Evolutionary conservation across 78 protist genomes (phyloP).

Genomic region (Cavenderia fasciculata): DNA sequence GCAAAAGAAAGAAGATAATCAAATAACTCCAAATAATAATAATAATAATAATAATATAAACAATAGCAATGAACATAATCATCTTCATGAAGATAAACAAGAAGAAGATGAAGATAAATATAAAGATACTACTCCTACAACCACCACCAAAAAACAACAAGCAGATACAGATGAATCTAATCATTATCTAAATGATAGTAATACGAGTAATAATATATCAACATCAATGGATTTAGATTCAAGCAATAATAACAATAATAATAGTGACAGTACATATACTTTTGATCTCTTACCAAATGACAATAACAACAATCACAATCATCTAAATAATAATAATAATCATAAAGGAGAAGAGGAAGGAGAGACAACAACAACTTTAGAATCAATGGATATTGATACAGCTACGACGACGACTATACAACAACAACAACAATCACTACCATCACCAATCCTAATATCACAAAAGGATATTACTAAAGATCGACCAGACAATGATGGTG

Average conservation of each 20-base stretch:
- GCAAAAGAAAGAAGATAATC: no score
- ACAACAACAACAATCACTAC: conserved; percentile 7
- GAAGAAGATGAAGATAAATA: not conserved
- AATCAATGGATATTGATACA: not conserved
- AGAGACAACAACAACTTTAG: not conserved
- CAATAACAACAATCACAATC: not conserved
- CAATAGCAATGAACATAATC: not conserved
- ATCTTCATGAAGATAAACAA: not conserved
- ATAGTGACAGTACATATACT: no score
- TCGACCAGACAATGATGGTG: not conserved
- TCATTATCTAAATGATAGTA: no score
- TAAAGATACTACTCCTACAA: not conserved
- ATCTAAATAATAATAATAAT: not conserved
- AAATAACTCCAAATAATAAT: no score
- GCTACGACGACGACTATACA: not conserved
- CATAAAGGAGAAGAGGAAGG: not conserved
- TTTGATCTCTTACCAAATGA: no score
- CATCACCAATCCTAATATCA: not conserved
- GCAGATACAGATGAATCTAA: no score
- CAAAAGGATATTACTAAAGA: not conserved
- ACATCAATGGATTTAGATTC: no score
- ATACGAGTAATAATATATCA: no score
- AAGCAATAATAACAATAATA: no score
- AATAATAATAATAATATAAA: not conserved
- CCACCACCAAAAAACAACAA: no score